Percentiles rank a stretch among this genome's conserved stretches.
phyloP scores from a whole-genome alignment of 225 moss, liverwort and hornwort species.

The Rhytidiadelphus loreus region DNA sequence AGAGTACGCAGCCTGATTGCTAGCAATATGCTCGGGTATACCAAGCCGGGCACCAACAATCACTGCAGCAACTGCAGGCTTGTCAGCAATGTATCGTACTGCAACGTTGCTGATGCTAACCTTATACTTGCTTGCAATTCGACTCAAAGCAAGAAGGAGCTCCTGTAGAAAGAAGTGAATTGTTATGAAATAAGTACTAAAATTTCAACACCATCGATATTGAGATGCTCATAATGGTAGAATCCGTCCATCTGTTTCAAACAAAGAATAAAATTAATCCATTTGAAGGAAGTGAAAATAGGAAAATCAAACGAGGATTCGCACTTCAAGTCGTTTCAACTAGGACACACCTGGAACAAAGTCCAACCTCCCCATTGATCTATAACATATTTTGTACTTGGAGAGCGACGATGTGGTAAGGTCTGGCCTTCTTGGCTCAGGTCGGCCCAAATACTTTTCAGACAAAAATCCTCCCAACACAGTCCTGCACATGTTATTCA shows the following conservation, averaged over 20 bases:
- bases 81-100: conserved; percentile 42
- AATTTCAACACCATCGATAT: neutral
- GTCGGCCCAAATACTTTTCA: conserved; percentile 40
- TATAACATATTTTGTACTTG: conserved; percentile 47
- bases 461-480: conserved; percentile 46
- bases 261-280: neutral
- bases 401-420: conserved; percentile 40
- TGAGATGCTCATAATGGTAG: neutral
- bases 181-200: neutral
- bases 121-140: conserved; percentile 34
- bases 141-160: conserved; percentile 36
- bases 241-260: neutral
- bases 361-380: conserved; percentile 53
- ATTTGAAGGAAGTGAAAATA: neutral
- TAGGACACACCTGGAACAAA: conserved; percentile 34
- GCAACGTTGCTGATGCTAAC: conserved; percentile 56
- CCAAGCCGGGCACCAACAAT: conserved; percentile 50
- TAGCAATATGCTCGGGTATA: conserved; percentile 45
- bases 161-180: conserved; percentile 12
- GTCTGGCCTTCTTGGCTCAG: conserved; percentile 31
- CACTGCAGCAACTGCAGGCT: conserved; percentile 47
- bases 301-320: neutral
- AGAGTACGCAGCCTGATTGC: conserved; percentile 41
- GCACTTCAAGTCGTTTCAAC: neutral
- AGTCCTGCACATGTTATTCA: conserved; percentile 20